phyloP scores from a whole-genome alignment of 2,329 filamentous ascomycete genomes.

The Stemphylium lycopersici region DNA sequence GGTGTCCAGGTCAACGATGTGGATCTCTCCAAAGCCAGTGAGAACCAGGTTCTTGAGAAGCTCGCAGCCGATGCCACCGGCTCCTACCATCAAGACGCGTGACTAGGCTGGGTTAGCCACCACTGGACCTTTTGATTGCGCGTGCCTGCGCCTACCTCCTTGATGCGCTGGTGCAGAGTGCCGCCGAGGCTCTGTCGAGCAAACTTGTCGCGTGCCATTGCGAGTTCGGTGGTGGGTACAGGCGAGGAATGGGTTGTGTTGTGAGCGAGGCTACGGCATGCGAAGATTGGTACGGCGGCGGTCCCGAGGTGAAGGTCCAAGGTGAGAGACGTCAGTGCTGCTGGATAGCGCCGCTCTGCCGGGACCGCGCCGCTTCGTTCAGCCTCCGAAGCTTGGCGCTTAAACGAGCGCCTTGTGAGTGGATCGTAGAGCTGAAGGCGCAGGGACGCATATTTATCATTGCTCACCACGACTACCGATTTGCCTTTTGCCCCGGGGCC shows the following conservation, averaged over 20 bases:
- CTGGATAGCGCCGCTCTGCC: conserved; percentile 22
- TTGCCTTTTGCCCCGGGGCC: not conserved
- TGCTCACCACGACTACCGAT: not conserved
- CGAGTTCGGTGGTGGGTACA: conserved; percentile 17
- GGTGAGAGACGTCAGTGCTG: conserved; percentile 36
- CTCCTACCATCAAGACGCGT: conserved; percentile 90
- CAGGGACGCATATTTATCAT: conserved; percentile 3
- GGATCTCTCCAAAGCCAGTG: conserved; percentile 88
- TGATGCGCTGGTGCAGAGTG: conserved; percentile 67
- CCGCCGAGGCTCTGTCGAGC: conserved; percentile 66
- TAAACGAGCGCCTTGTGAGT: conserved; percentile 27
- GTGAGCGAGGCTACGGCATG: conserved; percentile 25
- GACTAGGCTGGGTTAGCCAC: conserved; percentile 62
- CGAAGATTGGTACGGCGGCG: conserved; percentile 15
- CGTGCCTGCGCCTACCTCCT: conserved; percentile 61
- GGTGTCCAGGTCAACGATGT: conserved; percentile 96
- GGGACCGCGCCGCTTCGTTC: conserved; percentile 15
- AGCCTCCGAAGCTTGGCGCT: conserved; percentile 36
- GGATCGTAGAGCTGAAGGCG: conserved; percentile 10
- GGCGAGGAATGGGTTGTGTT: conserved; percentile 13
- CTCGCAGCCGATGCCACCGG: conserved; percentile 96
- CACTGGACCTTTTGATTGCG: not conserved
- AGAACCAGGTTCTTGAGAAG: conserved; percentile 95
- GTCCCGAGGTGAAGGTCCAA: conserved; percentile 18
- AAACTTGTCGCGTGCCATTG: conserved; percentile 57